phyloP scores from a whole-genome alignment of 2,329 filamentous ascomycete species.

The Paecilomyces fulvus region DNA sequence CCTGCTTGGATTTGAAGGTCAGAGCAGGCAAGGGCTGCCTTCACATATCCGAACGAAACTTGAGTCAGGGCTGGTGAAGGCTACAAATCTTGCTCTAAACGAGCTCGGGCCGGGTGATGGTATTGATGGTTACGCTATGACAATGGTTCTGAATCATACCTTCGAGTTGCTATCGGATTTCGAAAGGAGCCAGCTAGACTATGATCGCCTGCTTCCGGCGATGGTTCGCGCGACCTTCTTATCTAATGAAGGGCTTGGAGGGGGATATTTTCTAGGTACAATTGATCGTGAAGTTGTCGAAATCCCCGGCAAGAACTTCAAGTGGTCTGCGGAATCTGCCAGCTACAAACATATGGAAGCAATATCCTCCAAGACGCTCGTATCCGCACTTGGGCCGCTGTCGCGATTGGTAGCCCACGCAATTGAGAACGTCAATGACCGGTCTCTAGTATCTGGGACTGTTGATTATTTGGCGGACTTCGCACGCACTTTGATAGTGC shows the following conservation, averaged over 20 bases:
- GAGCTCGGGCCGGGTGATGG: conserved; percentile 46
- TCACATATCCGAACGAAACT: conserved; percentile 56
- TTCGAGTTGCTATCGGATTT: conserved; percentile 62
- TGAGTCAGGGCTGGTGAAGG: conserved; percentile 64
- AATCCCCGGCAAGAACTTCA: conserved; percentile 46
- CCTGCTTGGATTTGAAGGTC: conserved; percentile 64
- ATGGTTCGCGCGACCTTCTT: conserved; percentile 60
- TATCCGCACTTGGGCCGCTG: conserved; percentile 54
- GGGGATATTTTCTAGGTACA: conserved; percentile 63
- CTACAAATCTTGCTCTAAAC: conserved; percentile 64
- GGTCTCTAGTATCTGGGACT: conserved; percentile 31
- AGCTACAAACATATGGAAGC: conserved; percentile 51
- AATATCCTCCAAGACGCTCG: conserved; percentile 49
- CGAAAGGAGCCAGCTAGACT: conserved; percentile 53
- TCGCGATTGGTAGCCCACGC: conserved; percentile 56
- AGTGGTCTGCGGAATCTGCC: conserved; percentile 54
- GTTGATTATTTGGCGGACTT: conserved; percentile 60
- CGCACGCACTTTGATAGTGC: conserved; percentile 54
- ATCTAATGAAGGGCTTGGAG: conserved; percentile 63
- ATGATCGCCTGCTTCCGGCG: conserved; percentile 62
- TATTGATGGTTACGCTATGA: conserved; percentile 46
- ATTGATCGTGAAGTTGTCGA: conserved; percentile 61
- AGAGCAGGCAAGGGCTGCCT: conserved; percentile 56
- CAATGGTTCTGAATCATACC: conserved; percentile 66
- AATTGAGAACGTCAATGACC: conserved; percentile 48